Evolutionary conservation across 163 green algal species (phyloP), one percentile per base, ranked within the genome.

Genomic region (Chlamydomonas reinhardtii): DNA sequence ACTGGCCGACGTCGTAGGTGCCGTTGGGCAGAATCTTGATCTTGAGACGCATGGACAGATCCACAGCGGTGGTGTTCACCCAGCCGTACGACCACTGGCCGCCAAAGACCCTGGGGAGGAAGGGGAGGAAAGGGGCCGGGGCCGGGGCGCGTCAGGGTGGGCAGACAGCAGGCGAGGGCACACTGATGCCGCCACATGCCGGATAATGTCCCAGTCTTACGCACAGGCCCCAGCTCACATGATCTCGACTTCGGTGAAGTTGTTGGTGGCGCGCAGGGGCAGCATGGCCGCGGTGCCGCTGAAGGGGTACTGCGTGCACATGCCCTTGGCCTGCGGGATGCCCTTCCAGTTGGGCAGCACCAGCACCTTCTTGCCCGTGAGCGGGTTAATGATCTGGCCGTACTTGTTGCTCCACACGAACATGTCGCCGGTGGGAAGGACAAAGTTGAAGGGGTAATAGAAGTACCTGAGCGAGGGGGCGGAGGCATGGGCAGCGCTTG

Each of bases 401-500:
- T 83, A 88, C 31, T 54, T 73, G 72, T 90, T 85, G 76, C 43
- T 74, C 15, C 24, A 90, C 77, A 86, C 76, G 32, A 86, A 90
- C 31, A 90, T 74, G 70, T 86, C 54, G 8, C 83, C 84, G 32
- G 48, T 70, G 6, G 77, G 77, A 54, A 90, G 77, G 9, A 90
- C 20, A 62, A 83, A 90, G 70, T 83, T 74, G 54, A 66, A 68
- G 62, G 85, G 85, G 71, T 90, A 90, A 73, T 88, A 88, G 27
- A 88, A 88, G 73, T 88, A 88, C 77, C 64, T 83, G 76, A 1
- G 52, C 31, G 19, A 71, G 5, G n/a, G 65, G n/a, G 5, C 12
- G 65, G 65, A 35, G 65, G 29, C n/a, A n/a, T n/a, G n/a, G n/a
- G n/a, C n/a, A n/a, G n/a, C n/a, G n/a, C n/a, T n/a, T n/a, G n/a